phyloP scores from a whole-genome alignment of 2,329 filamentous ascomycete species.

The Xylariaceae sp. region DNA sequence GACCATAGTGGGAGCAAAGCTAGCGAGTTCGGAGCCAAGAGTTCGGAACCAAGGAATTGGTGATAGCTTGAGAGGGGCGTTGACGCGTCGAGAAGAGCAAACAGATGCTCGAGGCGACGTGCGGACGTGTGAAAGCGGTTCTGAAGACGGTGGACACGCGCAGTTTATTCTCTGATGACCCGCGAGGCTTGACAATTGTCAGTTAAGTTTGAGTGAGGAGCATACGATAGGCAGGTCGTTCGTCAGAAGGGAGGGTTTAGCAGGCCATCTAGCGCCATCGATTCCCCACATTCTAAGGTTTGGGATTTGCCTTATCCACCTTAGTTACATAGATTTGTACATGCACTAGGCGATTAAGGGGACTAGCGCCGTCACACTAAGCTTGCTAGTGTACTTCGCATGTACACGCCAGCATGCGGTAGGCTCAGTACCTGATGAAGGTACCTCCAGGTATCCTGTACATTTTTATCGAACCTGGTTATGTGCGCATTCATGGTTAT shows the following conservation, averaged over 20 bases:
- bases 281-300: neutral
- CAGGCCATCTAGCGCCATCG: neutral
- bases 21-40: neutral
- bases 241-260: neutral
- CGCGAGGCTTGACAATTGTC: constrained; percentile 9
- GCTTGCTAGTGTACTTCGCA: neutral
- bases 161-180: constrained; percentile 13
- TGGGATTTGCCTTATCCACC: neutral
- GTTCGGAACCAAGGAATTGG: neutral
- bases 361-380: neutral
- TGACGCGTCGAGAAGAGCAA: constrained; percentile 19
- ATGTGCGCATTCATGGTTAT: neutral
- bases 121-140: neutral
- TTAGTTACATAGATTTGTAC: neutral
- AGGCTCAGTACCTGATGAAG: neutral
- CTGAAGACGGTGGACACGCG: constrained; percentile 6
- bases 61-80: neutral
- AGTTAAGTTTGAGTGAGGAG: neutral
- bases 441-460: neutral
- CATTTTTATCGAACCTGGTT: neutral
- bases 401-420: neutral
- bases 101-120: constrained; percentile 3
- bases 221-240: neutral
- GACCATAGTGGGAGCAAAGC: constrained; percentile 4
- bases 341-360: neutral